A percentile compares a stretch with the other conserved stretches of the same genome.
phyloP scores from a whole-genome alignment of 2,329 filamentous ascomycete genomes.

The Fusarium ramigenum region DNA sequence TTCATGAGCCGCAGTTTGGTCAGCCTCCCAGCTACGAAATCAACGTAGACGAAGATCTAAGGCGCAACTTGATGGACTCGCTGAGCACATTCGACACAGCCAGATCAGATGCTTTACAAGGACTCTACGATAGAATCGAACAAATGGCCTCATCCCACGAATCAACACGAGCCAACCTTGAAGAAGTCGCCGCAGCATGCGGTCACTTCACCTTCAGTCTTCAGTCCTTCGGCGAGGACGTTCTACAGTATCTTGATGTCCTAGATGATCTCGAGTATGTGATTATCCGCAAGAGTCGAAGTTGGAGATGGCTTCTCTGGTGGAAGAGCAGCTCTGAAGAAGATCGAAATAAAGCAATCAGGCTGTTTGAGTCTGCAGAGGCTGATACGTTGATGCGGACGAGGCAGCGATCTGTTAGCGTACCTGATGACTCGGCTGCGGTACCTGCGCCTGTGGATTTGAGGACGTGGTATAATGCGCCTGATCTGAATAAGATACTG shows the following conservation, averaged over 20 bases:
- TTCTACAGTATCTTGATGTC: slow-evolving; percentile 81
- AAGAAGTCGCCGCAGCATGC: slow-evolving; percentile 95
- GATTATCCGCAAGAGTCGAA: slow-evolving; percentile 67
- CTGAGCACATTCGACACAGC: slow-evolving; percentile 94
- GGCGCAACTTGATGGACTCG: slow-evolving; percentile 80
- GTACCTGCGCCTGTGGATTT: slow-evolving; percentile 5
- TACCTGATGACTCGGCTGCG: not conserved
- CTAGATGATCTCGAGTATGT: slow-evolving; percentile 84
- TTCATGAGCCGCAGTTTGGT: slow-evolving; percentile 42
- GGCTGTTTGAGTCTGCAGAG: slow-evolving; percentile 52
- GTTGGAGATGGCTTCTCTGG: slow-evolving; percentile 86
- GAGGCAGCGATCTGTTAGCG: not conserved
- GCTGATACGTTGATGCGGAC: slow-evolving; percentile 28
- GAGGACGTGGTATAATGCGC: slow-evolving; percentile 12
- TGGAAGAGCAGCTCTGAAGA: slow-evolving; percentile 61
- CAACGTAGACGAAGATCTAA: slow-evolving; percentile 79
- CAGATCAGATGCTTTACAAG: slow-evolving; percentile 80
- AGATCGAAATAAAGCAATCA: slow-evolving; percentile 29
- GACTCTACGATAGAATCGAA: slow-evolving; percentile 83
- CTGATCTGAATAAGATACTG: slow-evolving; percentile 29
- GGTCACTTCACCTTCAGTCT: slow-evolving; percentile 95
- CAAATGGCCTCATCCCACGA: slow-evolving; percentile 62
- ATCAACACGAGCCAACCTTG: slow-evolving; percentile 80
- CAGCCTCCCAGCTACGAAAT: slow-evolving; percentile 55
- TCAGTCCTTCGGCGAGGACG: slow-evolving; percentile 88